Conservation (phyloP, 768 basidiomycete species). For the Serendipita indica region DNA sequence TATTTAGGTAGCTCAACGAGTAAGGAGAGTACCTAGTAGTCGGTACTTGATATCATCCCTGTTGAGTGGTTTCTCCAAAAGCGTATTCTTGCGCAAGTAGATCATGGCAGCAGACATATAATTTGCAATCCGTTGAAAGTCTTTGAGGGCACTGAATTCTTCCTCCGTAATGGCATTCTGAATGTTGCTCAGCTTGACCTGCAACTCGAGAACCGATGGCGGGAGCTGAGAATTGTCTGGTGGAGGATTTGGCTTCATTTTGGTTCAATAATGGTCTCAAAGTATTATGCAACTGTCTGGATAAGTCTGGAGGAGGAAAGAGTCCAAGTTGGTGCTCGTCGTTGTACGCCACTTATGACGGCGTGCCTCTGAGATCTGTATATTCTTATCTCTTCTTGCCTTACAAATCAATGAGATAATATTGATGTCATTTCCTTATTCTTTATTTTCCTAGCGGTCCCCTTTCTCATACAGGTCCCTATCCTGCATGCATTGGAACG, state of each 20-base stretch:
- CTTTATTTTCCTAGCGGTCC: no score
- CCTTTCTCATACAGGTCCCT: conserved; percentile 13
- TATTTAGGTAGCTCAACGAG: not conserved
- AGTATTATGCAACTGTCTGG: no score
- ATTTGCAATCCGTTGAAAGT: conserved; percentile 47
- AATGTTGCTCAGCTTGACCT: conserved; percentile 32
- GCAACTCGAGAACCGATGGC: conserved; percentile 35
- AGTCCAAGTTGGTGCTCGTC: no score
- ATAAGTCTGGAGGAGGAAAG: no score
- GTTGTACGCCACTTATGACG: no score
- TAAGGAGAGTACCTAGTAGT: conserved; percentile 44
- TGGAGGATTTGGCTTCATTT: conserved; percentile 42
- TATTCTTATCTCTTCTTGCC: no score
- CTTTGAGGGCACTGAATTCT: conserved; percentile 37
- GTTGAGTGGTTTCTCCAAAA: conserved; percentile 44
- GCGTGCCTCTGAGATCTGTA: no score
- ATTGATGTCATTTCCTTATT: no score
- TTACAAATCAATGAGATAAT: no score
- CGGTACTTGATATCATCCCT: conserved; percentile 66
- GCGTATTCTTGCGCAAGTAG: conserved; percentile 58
- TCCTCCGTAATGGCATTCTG: conserved; percentile 32
- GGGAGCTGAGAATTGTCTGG: conserved; percentile 55
- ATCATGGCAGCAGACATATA: conserved; percentile 79
- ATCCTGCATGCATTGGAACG: conserved; percentile 25
- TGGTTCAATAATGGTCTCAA: no score